Percentiles rank a stretch among this genome's conserved stretches.
phyloP scores from a whole-genome alignment of 75 land plant species.

The Pinus tabuliformis region DNA sequence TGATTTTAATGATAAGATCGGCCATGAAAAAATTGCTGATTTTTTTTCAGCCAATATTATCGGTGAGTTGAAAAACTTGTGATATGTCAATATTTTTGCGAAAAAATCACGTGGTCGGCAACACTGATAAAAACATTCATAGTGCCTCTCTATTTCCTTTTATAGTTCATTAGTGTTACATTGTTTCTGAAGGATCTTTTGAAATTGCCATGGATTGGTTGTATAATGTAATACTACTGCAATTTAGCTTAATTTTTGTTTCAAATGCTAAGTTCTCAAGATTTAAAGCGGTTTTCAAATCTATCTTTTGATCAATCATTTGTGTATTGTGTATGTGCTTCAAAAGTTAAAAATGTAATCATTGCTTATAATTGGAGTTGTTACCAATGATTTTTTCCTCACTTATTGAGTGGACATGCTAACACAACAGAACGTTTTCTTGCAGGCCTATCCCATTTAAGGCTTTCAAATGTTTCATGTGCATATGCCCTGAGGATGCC shows the following conservation, averaged over 20 bases:
- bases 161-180: background rate
- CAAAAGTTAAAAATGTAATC: background rate
- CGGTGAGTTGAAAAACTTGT: no score
- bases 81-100: no score
- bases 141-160: background rate
- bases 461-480: conserved; percentile 1
- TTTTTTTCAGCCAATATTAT: no score
- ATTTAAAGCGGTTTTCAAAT: background rate
- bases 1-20: no score
- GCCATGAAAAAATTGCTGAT: no score
- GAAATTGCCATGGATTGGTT: background rate
- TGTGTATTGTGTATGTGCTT: background rate
- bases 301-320: background rate
- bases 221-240: no score
- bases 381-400: background rate
- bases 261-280: background rate
- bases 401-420: background rate
- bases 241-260: background rate
- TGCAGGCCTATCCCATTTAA: background rate
- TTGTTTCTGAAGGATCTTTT: background rate
- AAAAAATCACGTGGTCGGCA: no score
- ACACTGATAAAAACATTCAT: no score
- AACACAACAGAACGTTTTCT: background rate
- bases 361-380: background rate
- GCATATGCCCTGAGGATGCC: background rate